A percentile compares a stretch with the other conserved stretches of the same genome.
phyloP scores from a whole-genome alignment of 75 land plant species.

The Pseudotsuga menziesii region DNA sequence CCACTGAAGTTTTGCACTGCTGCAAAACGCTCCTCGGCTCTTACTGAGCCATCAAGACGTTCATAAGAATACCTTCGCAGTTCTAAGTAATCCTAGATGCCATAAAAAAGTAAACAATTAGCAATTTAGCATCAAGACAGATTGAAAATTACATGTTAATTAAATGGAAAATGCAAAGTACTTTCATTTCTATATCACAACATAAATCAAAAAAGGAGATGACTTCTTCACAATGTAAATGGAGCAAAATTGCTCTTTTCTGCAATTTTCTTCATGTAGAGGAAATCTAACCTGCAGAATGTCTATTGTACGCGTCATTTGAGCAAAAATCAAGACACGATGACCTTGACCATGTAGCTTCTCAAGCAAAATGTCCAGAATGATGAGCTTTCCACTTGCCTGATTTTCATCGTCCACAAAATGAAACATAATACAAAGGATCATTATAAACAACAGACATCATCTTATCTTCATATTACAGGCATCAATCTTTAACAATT shows the following conservation, averaged over 20 bases:
- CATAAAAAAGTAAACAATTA: conserved; percentile 3
- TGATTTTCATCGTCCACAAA: conserved; percentile 17
- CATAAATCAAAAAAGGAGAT: neutral
- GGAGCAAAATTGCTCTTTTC: neutral
- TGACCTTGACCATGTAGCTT: conserved; percentile 55
- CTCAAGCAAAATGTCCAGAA: conserved; percentile 69
- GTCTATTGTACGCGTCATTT: conserved; percentile 92
- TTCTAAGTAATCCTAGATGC: conserved; percentile 73
- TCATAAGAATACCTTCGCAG: conserved; percentile 82
- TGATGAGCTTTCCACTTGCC: conserved; percentile 88
- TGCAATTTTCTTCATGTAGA: neutral
- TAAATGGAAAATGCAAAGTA: neutral
- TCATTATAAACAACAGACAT: too few species aligned
- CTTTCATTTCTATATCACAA: neutral
- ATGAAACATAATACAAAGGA: neutral
- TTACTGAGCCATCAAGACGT: conserved; percentile 91
- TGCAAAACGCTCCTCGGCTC: conserved; percentile 94
- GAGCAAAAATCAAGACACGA: conserved; percentile 84
- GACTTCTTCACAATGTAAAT: neutral
- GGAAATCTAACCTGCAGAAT: conserved; percentile 68
- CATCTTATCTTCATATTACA: too few species aligned
- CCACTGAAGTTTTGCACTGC: conserved; percentile 78
- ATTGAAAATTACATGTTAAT: neutral
- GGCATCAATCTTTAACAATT: too few species aligned
- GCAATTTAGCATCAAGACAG: neutral